phyloP scores from a whole-genome alignment of 169 alveolate genomes.

The Perkinsus marinus region DNA sequence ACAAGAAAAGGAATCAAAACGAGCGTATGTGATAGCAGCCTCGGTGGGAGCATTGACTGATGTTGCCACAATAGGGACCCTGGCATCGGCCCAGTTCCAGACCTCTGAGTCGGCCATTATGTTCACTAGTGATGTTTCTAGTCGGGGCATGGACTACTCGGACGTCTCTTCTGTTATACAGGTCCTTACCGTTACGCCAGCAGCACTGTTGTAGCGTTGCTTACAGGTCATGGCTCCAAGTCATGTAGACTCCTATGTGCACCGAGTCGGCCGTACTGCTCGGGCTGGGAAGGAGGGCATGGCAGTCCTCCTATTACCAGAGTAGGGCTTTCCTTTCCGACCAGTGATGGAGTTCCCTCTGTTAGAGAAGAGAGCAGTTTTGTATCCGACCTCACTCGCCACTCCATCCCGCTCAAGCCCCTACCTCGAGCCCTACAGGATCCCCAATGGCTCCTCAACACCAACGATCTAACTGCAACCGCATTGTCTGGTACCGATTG shows the following conservation, averaged over 20 bases:
- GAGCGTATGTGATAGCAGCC: neutral
- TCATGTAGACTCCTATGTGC: conserved; percentile 32
- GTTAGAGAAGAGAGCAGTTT: neutral
- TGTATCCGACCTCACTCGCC: neutral
- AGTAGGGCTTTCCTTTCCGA: conserved; percentile 42
- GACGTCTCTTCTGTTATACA: neutral
- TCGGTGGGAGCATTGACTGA: neutral
- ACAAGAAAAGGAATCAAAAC: neutral
- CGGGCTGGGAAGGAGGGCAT: conserved; percentile 91
- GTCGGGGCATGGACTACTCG: neutral
- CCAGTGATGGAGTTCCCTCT: neutral
- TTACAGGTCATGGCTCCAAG: neutral
- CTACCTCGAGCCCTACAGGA: neutral
- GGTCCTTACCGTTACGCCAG: neutral
- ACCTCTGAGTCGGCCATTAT: neutral
- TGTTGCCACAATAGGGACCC: neutral
- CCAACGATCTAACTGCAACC: neutral
- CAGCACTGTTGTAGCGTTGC: neutral
- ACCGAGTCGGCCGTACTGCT: conserved; percentile 96
- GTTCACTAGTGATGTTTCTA: neutral
- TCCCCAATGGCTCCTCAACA: neutral
- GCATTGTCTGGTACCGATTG: neutral
- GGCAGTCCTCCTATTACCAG: conserved; percentile 81
- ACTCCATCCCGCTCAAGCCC: neutral
- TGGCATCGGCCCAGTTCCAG: neutral